Conservation (phyloP, 179 eudicot genomes). For the Vitellaria paradoxa region DNA sequence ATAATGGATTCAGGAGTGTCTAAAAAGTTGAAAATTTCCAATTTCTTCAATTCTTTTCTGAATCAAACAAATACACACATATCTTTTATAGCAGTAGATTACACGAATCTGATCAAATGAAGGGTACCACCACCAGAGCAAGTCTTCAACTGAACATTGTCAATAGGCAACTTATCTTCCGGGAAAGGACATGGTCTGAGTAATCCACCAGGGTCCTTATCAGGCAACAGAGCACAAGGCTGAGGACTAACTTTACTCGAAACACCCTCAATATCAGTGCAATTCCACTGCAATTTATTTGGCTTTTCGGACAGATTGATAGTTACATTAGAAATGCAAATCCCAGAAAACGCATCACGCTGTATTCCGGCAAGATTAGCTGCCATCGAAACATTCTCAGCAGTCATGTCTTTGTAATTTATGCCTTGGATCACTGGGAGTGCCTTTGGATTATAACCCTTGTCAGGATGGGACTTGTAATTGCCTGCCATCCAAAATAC, state of each 20-base stretch:
- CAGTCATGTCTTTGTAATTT: slow-evolving; percentile 50
- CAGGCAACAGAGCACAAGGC: slow-evolving; percentile 47
- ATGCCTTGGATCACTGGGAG: slow-evolving; percentile 51
- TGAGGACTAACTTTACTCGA: slow-evolving; percentile 52
- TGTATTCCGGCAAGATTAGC: slow-evolving; percentile 60
- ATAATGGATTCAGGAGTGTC: too few relatives aligned
- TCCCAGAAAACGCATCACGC: slow-evolving; percentile 60
- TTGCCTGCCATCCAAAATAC: slow-evolving; percentile 79
- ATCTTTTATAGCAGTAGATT: background rate
- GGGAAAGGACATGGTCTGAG: slow-evolving; percentile 41
- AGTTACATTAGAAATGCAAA: slow-evolving; percentile 64
- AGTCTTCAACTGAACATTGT: slow-evolving; percentile 39
- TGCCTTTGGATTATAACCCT: slow-evolving; percentile 56
- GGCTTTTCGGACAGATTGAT: slow-evolving; percentile 36
- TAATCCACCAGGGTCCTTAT: slow-evolving; percentile 20
- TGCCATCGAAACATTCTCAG: slow-evolving; percentile 53
- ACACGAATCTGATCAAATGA: too few relatives aligned
- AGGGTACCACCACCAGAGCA: slow-evolving; percentile 31
- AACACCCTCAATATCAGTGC: slow-evolving; percentile 56
- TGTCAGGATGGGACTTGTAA: slow-evolving; percentile 60
- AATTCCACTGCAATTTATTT: slow-evolving; percentile 54
- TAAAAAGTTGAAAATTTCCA: background rate
- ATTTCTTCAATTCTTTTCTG: background rate
- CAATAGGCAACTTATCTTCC: slow-evolving; percentile 44
- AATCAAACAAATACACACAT: background rate